Percentiles rank a stretch among this genome's conserved stretches.
These are phyloP conservation scores for Musa itinerans DNA, from an alignment of 176 grass and related monocot genomes.

Conservation along the genomic window DNA sequence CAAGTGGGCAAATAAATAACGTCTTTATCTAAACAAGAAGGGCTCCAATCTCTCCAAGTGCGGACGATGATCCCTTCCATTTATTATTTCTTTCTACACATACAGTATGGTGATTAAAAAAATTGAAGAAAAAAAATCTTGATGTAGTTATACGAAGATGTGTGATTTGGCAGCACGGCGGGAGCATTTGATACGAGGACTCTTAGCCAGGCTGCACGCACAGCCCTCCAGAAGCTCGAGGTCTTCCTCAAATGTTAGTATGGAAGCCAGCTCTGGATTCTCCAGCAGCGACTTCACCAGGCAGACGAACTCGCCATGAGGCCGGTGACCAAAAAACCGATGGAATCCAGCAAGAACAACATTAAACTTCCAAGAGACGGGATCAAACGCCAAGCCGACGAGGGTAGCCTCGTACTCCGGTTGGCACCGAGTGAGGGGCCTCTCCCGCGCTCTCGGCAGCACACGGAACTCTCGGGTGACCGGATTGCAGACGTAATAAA, in stretches of 20 bases:
- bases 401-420: slow-evolving; percentile 43
- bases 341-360: slow-evolving; percentile 43
- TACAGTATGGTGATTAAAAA: neutral
- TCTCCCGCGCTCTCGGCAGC: slow-evolving; percentile 32
- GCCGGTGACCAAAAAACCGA: slow-evolving; percentile 31
- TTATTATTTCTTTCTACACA: slow-evolving; percentile 7
- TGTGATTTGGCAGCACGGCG: slow-evolving; percentile 35
- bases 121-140: slow-evolving; percentile 28
- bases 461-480: slow-evolving; percentile 38
- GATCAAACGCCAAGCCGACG: slow-evolving; percentile 31
- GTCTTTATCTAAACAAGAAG: slow-evolving; percentile 33
- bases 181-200: slow-evolving; percentile 45
- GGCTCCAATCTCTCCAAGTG: neutral
- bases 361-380: slow-evolving; percentile 26
- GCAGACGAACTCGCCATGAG: slow-evolving; percentile 33
- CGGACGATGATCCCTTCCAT: neutral
- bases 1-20: slow-evolving; percentile 38
- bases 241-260: slow-evolving; percentile 40
- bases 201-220: slow-evolving; percentile 30
- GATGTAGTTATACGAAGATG: slow-evolving; percentile 23
- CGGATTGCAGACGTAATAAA: slow-evolving; percentile 42
- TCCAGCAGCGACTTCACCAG: slow-evolving; percentile 66
- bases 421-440: slow-evolving; percentile 37
- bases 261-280: slow-evolving; percentile 47
- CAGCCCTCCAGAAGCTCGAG: slow-evolving; percentile 43